These are phyloP conservation scores for Fusarium ambrosium DNA, from an alignment of 2,329 filamentous ascomycete species.

Conservation along the genomic window DNA sequence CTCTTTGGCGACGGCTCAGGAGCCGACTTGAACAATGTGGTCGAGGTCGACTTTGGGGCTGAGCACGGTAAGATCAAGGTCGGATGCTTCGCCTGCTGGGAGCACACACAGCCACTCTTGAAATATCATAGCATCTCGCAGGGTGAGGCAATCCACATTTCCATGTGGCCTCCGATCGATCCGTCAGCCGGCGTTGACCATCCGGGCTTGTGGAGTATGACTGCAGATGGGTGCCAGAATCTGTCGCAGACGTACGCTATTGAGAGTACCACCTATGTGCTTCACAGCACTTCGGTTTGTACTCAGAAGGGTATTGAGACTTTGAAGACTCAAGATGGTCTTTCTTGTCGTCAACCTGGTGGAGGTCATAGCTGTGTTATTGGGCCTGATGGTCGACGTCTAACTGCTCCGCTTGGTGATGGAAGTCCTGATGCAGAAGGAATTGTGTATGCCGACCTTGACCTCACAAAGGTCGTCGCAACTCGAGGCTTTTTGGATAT, in stretches of 20 bases:
- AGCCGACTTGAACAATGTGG: conserved; percentile 56
- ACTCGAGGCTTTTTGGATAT: conserved; percentile 57
- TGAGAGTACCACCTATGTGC: conserved; percentile 67
- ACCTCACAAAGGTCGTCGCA: conserved; percentile 58
- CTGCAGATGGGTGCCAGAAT: conserved; percentile 54
- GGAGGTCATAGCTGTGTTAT: conserved; percentile 42
- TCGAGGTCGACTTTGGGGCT: conserved; percentile 53
- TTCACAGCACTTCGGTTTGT: conserved; percentile 53
- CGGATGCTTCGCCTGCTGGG: conserved; percentile 64
- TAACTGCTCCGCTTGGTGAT: conserved; percentile 31
- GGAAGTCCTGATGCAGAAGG: conserved; percentile 53
- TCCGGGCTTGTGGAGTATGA: conserved; percentile 49
- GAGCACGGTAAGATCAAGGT: conserved; percentile 51
- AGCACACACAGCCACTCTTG: conserved; percentile 64
- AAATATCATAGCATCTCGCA: conserved; percentile 61
- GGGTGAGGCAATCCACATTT: conserved; percentile 61
- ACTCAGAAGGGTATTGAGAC: conserved; percentile 57
- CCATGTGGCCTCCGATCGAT: conserved; percentile 59
- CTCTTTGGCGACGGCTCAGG: conserved; percentile 62
- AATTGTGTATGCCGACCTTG: conserved; percentile 64
- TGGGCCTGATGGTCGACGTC: conserved; percentile 40
- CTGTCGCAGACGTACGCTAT: conserved; percentile 69
- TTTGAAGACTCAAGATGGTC: conserved; percentile 56
- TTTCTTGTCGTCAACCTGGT: conserved; percentile 39
- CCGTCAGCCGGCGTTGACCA: conserved; percentile 34